phyloP scores from a whole-genome alignment of 805 yeast species.

The Cyberlindnera subsufficiens region DNA sequence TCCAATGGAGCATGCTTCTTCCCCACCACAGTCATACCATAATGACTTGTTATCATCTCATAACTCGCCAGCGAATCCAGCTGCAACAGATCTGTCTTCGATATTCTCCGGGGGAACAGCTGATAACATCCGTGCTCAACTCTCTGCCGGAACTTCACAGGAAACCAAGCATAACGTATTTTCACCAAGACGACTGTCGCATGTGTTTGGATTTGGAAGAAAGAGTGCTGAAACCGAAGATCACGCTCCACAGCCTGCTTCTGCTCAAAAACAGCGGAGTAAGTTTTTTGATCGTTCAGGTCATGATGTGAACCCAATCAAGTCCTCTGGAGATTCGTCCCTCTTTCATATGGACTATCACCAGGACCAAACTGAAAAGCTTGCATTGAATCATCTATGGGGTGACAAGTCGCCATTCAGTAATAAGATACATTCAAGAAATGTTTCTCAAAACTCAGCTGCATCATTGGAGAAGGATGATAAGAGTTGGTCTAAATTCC shows the following conservation, averaged over 20 bases:
- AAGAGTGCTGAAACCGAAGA: slow-evolving; percentile 8
- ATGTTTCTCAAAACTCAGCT: slow-evolving; percentile 10
- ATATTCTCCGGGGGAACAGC: slow-evolving; percentile 20
- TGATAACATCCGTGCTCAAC: slow-evolving; percentile 3
- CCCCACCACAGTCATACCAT: slow-evolving; percentile 16
- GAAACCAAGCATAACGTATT: slow-evolving; percentile 11
- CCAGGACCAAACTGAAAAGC: slow-evolving; percentile 1
- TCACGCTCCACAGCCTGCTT: neutral
- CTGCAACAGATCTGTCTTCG: slow-evolving; percentile 18
- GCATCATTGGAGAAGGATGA: slow-evolving; percentile 11
- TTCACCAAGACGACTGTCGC: slow-evolving; percentile 27
- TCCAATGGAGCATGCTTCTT: slow-evolving; percentile 13
- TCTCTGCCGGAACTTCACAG: neutral
- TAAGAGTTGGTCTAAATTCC: slow-evolving; percentile 16
- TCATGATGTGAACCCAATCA: neutral
- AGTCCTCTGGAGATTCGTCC: neutral
- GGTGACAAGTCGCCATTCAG: slow-evolving; percentile 6
- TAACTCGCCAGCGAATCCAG: slow-evolving; percentile 17
- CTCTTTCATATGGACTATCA: slow-evolving; percentile 3
- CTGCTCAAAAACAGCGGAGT: slow-evolving; percentile 14
- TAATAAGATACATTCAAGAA: slow-evolving; percentile 9
- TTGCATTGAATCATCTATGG: slow-evolving; percentile 15
- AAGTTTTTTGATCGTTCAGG: slow-evolving; percentile 17
- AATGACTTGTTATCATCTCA: slow-evolving; percentile 19
- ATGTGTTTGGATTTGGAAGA: slow-evolving; percentile 24